These are phyloP conservation scores for Podaxis sp. DNA, from an alignment of 768 basidiomycete species.

Conservation along the genomic window DNA sequence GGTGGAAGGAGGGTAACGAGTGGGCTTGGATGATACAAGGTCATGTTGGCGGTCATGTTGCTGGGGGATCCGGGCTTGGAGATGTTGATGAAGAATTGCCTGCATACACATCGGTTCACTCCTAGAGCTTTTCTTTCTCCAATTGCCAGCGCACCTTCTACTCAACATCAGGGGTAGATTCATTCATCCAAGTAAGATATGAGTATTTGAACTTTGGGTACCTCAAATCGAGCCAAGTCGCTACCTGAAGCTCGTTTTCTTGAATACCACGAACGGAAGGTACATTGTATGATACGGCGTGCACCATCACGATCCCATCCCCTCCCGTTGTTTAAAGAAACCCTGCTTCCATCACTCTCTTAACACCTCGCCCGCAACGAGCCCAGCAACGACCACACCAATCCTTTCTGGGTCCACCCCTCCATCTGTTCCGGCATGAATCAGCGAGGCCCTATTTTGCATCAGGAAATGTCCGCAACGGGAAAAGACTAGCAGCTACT, in stretches of 20 bases:
- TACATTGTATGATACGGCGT: neutral
- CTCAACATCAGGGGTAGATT: too few species aligned
- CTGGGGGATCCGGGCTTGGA: conserved; percentile 19
- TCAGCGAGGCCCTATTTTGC: neutral
- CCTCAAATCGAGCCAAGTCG: too few species aligned
- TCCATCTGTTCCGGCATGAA: neutral
- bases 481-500: conserved; percentile 16
- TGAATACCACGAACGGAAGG: too few species aligned
- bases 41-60: conserved; percentile 46
- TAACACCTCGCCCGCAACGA: conserved; percentile 26
- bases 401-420: conserved; percentile 22
- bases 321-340: too few species aligned
- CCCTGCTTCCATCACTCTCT: conserved; percentile 19
- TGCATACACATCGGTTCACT: conserved; percentile 21
- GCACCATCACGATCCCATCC: too few species aligned
- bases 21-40: conserved; percentile 63
- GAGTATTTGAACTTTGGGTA: too few species aligned
- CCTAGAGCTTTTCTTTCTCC: neutral
- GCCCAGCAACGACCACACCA: conserved; percentile 23
- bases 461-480: neutral
- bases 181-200: too few species aligned
- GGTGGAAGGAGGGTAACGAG: conserved; percentile 62
- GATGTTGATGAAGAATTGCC: conserved; percentile 44
- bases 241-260: too few species aligned
- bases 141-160: neutral